Conservation (phyloP, 768 basidiomycete genomes). For the Guyanaporus albipodus region DNA sequence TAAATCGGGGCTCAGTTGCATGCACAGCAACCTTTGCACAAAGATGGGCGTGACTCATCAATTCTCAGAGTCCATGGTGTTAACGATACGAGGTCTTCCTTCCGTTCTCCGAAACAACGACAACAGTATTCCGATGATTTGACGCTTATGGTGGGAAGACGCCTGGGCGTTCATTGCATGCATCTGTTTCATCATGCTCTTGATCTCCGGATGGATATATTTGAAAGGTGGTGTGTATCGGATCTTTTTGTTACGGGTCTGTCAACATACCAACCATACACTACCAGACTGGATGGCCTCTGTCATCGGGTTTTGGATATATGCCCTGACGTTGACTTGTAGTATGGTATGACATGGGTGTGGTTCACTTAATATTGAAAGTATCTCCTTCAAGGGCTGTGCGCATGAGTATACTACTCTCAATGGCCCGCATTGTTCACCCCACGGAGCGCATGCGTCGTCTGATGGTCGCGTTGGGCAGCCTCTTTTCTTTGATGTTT, state of each 20-base stretch:
- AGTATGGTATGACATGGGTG: constrained; percentile 14
- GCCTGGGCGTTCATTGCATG: constrained; percentile 11
- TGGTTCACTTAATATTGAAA: not conserved
- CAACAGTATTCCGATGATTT: too few species aligned
- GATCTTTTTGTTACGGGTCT: not conserved
- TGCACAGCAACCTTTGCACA: not conserved
- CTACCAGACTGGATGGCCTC: constrained; percentile 4
- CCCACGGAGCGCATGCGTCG: constrained; percentile 4
- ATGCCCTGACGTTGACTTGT: constrained; percentile 1
- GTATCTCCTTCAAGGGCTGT: constrained; percentile 13
- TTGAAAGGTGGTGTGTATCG: constrained; percentile 16
- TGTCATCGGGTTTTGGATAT: constrained; percentile 14
- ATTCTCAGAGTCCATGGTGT: constrained; percentile 9
- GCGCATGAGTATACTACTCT: constrained; percentile 20
- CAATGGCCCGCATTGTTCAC: constrained; percentile 20
- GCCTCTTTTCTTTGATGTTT: constrained; percentile 10
- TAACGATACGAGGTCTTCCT: constrained; percentile 10
- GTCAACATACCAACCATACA: not conserved
- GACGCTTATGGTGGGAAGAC: constrained; percentile 25
- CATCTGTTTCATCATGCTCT: not conserved
- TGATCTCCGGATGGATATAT: constrained; percentile 13
- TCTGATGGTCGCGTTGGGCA: constrained; percentile 6
- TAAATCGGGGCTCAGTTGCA: not conserved
- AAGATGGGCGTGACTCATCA: constrained; percentile 8
- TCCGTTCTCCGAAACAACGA: too few species aligned